Evolutionary conservation across 2,329 filamentous ascomycete species (phyloP).

Genomic region (Penicillium hordei): DNA sequence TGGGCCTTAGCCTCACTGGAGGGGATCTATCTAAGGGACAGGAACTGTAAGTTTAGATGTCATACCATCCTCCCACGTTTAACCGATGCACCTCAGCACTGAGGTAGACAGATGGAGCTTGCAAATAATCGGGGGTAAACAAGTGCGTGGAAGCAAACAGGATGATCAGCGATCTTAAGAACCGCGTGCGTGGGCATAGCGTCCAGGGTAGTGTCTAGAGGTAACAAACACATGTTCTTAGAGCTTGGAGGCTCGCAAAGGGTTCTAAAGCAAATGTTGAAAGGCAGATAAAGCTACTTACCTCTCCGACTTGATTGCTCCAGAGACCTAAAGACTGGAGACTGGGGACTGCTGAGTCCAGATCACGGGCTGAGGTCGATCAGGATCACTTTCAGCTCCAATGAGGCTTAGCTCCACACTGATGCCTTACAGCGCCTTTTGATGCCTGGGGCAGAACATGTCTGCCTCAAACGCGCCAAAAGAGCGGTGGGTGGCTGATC

Average conservation of each 20-base stretch:
- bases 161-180: constrained; percentile 21
- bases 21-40: constrained; percentile 1
- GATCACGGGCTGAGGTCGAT: constrained; percentile 16
- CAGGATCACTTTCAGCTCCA: constrained; percentile 12
- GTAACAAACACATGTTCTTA: constrained; percentile 7
- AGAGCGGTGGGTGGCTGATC: constrained; percentile 13
- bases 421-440: neutral
- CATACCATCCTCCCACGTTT: constrained; percentile 21
- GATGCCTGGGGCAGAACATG: neutral
- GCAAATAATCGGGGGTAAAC: constrained; percentile 21
- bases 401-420: constrained; percentile 1
- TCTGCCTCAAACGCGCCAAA: neutral
- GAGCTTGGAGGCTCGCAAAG: neutral
- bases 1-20: constrained; percentile 18
- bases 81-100: constrained; percentile 3
- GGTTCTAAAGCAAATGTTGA: neutral
- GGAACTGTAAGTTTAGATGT: constrained; percentile 18
- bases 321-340: constrained; percentile 13
- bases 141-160: constrained; percentile 44
- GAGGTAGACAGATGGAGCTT: constrained; percentile 13
- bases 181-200: constrained; percentile 42
- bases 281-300: constrained; percentile 3
- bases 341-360: constrained; percentile 21
- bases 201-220: constrained; percentile 11
- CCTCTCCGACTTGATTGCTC: constrained; percentile 4